These are phyloP conservation scores for Penicillium mononematosum DNA, from an alignment of 495 filamentous ascomycete species.

Conservation along the genomic window DNA sequence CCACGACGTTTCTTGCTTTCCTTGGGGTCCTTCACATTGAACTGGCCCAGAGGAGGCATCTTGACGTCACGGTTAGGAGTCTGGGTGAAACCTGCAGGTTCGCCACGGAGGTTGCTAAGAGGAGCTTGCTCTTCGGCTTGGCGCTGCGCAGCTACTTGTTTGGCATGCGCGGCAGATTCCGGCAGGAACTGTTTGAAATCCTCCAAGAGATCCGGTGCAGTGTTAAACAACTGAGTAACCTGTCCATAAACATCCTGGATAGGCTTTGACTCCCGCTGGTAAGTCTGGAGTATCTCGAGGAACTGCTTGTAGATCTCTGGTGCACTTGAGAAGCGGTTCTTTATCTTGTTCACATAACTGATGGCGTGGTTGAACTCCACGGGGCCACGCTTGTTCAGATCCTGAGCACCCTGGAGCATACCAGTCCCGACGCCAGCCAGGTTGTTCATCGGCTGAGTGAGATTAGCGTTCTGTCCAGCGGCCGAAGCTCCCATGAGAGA, in stretches of 20 bases:
- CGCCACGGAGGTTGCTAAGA: constrained; percentile 59
- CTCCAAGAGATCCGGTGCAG: constrained; percentile 93
- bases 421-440: constrained; percentile 45
- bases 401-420: constrained; percentile 55
- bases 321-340: constrained; percentile 95
- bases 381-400: constrained; percentile 81
- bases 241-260: constrained; percentile 99
- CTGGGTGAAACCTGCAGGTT: constrained; percentile 45
- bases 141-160: constrained; percentile 44
- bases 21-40: constrained; percentile 69
- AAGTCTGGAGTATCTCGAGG: constrained; percentile 96
- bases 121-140: constrained; percentile 52
- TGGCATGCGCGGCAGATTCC: constrained; percentile 89
- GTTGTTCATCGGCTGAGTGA: constrained; percentile 49
- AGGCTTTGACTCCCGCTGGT: constrained; percentile 96
- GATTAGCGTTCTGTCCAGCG: constrained; percentile 45
- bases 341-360: constrained; percentile 99
- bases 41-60: constrained; percentile 93
- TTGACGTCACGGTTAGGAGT: constrained; percentile 59
- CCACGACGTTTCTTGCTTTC: constrained; percentile 77
- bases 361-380: constrained; percentile 99
- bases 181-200: constrained; percentile 99
- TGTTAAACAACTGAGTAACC: constrained; percentile 90
- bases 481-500: constrained; percentile 46
- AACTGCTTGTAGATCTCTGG: constrained; percentile 99